Conservation (phyloP, 225 moss, liverwort and hornwort species). For the Sphagnum contortum region DNA sequence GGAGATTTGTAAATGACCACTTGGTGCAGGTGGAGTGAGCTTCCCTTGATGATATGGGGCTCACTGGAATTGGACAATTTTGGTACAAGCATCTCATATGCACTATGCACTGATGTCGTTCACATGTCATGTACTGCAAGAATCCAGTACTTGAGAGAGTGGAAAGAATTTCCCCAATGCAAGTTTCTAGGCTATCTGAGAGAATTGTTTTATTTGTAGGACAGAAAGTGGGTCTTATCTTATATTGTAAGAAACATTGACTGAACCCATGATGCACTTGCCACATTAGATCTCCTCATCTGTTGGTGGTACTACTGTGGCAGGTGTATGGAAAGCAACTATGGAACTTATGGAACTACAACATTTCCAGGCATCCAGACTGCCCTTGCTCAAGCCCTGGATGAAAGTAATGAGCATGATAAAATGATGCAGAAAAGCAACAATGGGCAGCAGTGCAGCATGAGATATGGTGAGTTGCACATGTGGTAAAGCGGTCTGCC, state of each 20-base stretch:
- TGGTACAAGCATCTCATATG: conserved; percentile 42
- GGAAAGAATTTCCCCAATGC: too few relatives aligned
- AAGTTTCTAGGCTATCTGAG: too few relatives aligned
- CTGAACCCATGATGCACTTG: too few relatives aligned
- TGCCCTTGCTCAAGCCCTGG: conserved; percentile 15
- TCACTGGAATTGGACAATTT: conserved; percentile 9
- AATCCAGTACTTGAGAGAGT: too few relatives aligned
- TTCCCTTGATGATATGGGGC: conserved; percentile 21
- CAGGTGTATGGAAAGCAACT: conserved; percentile 33
- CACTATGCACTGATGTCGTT: too few relatives aligned
- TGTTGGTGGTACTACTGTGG: too few relatives aligned
- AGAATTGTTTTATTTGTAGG: too few relatives aligned
- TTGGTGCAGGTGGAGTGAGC: conserved; percentile 28
- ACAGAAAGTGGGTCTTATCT: too few relatives aligned
- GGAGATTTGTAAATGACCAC: conserved; percentile 13
- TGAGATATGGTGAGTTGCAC: conserved; percentile 40
- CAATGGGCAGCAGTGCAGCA: conserved; percentile 48
- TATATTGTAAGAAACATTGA: too few relatives aligned
- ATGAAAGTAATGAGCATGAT: conserved; percentile 3
- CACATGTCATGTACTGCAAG: too few relatives aligned
- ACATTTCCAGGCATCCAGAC: conserved; percentile 44
- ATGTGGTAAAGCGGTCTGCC: conserved; percentile 24
- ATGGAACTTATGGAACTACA: conserved; percentile 12
- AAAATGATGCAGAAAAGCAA: conserved; percentile 2
- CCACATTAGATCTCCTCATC: too few relatives aligned